Percentiles rank a stretch among this genome's conserved stretches.
Evolutionary conservation across 371 early-diverging fungal genomes (phyloP).

Genomic region (Rhizomucor pusillus): DNA sequence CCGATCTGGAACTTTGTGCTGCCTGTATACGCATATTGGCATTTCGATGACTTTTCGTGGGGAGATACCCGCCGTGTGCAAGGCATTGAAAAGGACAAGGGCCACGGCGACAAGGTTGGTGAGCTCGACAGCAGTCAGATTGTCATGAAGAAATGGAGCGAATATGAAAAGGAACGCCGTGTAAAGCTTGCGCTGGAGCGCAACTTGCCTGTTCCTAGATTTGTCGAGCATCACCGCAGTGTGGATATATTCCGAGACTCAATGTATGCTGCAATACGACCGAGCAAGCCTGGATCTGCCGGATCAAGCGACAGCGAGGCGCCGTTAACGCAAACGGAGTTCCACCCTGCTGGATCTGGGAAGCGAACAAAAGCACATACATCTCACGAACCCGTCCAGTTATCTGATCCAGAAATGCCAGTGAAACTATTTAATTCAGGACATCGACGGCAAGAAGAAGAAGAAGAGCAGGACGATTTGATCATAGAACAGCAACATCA

Average conservation of each 20-base stretch:
- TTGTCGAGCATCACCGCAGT: slow-evolving; percentile 16
- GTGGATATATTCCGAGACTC: slow-evolving; percentile 19
- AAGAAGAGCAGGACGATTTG: not conserved
- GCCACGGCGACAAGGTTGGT: slow-evolving; percentile 59
- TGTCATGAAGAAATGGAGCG: slow-evolving; percentile 70
- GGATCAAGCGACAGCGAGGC: slow-evolving; percentile 39
- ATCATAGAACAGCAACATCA: not conserved
- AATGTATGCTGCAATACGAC: not conserved
- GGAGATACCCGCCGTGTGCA: slow-evolving; percentile 94
- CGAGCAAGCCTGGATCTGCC: slow-evolving; percentile 12
- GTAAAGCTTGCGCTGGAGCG: slow-evolving; percentile 15
- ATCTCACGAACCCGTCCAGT: not conserved
- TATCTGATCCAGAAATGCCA: slow-evolving; percentile 4
- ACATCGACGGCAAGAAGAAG: too few relatives aligned
- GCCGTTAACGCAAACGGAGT: slow-evolving; percentile 21
- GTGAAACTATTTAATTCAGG: not conserved
- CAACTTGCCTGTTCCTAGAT: slow-evolving; percentile 21
- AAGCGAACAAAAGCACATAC: not conserved
- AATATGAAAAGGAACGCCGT: slow-evolving; percentile 51
- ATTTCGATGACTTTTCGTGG: slow-evolving; percentile 99
- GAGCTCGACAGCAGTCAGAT: slow-evolving; percentile 64
- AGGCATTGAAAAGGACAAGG: slow-evolving; percentile 50
- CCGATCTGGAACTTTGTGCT: slow-evolving; percentile 99
- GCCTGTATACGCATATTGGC: slow-evolving; percentile 98
- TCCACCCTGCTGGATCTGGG: slow-evolving; percentile 3